A percentile compares a stretch with the other conserved stretches of the same genome.
These are phyloP conservation scores for Epichloe coenophiala DNA, from an alignment of 2,329 filamentous ascomycete genomes.

Conservation along the genomic window DNA sequence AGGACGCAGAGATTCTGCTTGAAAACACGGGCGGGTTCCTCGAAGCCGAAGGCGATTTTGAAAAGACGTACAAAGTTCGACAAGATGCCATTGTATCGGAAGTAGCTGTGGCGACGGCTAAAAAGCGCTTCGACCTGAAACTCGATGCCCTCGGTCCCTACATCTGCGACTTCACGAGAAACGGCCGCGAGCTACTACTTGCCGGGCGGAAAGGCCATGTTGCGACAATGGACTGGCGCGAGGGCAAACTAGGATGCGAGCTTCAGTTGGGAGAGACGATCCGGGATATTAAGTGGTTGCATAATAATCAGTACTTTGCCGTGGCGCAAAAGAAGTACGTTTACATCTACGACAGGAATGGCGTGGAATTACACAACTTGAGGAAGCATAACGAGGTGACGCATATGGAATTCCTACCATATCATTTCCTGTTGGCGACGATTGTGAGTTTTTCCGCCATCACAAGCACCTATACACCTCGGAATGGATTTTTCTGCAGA, in stretches of 20 bases:
- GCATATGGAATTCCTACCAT: conserved; percentile 90
- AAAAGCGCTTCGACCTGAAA: conserved; percentile 85
- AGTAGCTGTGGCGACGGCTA: conserved; percentile 70
- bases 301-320: conserved; percentile 90
- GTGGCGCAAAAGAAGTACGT: conserved; percentile 93
- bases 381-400: conserved; percentile 83
- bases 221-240: conserved; percentile 91
- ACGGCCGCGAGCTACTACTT: conserved; percentile 73
- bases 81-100: conserved; percentile 71
- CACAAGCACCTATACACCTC: neutral
- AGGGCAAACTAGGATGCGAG: conserved; percentile 82
- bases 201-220: conserved; percentile 88
- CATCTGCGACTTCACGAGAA: conserved; percentile 75
- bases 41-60: conserved; percentile 76
- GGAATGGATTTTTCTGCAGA: neutral
- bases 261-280: conserved; percentile 84
- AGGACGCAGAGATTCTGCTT: conserved; percentile 88
- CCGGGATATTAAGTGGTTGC: conserved; percentile 78
- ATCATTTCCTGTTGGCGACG: conserved; percentile 86
- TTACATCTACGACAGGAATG: conserved; percentile 88
- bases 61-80: conserved; percentile 82
- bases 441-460: conserved; percentile 40
- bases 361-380: conserved; percentile 84
- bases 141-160: conserved; percentile 78
- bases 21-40: conserved; percentile 79